These are phyloP conservation scores for Atalantia buxifolia DNA, from an alignment of 345 rosid genomes.

Conservation along the genomic window DNA sequence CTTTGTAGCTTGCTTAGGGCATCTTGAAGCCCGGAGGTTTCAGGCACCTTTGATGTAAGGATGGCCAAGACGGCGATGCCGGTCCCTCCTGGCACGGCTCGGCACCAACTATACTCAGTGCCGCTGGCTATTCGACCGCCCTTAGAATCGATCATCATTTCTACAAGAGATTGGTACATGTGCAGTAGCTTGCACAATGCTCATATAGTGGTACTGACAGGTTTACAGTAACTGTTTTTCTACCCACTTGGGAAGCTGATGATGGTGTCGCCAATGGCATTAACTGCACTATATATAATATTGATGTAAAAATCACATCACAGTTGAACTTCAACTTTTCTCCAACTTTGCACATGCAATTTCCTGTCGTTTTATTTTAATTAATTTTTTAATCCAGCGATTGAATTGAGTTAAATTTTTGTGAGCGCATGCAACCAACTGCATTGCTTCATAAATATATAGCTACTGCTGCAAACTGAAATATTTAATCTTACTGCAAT, in stretches of 20 bases:
- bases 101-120: slow-evolving; percentile 27
- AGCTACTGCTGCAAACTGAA: no score
- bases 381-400: no score
- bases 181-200: no score
- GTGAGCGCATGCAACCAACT: no score
- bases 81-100: slow-evolving; percentile 17
- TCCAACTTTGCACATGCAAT: background rate
- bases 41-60: slow-evolving; percentile 14
- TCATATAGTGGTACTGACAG: background rate
- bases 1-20: slow-evolving; percentile 26
- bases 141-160: background rate
- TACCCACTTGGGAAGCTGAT: background rate
- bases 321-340: no score
- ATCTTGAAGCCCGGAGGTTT: slow-evolving; percentile 10
- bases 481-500: no score
- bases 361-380: background rate
- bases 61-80: slow-evolving; percentile 24
- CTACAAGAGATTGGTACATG: no score
- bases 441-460: no score
- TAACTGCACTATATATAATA: background rate
- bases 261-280: background rate
- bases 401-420: no score
- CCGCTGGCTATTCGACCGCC: background rate
- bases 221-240: background rate
- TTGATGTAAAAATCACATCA: background rate